Base-by-base conservation (phyloP, 2,329 filamentous ascomycete genomes). In the Alternaria sp. region DNA sequence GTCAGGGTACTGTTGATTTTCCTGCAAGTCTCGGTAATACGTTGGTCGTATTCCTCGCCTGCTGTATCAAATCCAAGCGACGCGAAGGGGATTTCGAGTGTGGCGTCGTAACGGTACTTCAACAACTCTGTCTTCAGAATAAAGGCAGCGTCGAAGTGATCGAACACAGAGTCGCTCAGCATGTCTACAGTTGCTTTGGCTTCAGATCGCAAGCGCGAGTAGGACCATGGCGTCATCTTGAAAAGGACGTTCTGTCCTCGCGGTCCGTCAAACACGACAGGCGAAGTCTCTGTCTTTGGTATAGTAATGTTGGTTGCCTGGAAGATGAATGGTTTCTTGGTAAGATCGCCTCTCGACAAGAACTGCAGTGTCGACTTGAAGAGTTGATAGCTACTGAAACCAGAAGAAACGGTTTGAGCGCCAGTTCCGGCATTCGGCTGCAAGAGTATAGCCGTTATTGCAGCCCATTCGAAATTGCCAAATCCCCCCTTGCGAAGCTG, bases 281-380 rank as follows among this genome's bases (percentile, higher is more conserved):
- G 94, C 0, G 83, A 80, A 57, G 77, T 78, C 12, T 79, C 84
- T 81, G 63, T 79, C 66, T 80, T 70, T 2, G 78, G 71, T 9
- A 76, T 63, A 78, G 62, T 61, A 53, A 76, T 48, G 54, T 74
- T 68, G 41, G 27, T 72, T 66, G 60, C 82, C 84, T 70, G 74
- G 72, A 88, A 71, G 64, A 83, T 63, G 74, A 90, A 85, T 0
- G 91, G 88, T 66, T 87, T 91, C 69, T 87, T 90, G 58, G 82
- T 83, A 56, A 97, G 82, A 71, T 97, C 90, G 38, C 87, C 90
- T 2, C 87, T 86, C 1, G 91, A 89, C 18, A 99, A 82, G 68
- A 94, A 95, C 74, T 97, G 94, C n/a, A 99, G 82, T 1, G 90
- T 89, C 3, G 93, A 94, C 79, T 97, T 98, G 85, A 99, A 97